Evolutionary conservation across 495 filamentous ascomycete species (phyloP).

Genomic region (Lineolata rhizophorae): DNA sequence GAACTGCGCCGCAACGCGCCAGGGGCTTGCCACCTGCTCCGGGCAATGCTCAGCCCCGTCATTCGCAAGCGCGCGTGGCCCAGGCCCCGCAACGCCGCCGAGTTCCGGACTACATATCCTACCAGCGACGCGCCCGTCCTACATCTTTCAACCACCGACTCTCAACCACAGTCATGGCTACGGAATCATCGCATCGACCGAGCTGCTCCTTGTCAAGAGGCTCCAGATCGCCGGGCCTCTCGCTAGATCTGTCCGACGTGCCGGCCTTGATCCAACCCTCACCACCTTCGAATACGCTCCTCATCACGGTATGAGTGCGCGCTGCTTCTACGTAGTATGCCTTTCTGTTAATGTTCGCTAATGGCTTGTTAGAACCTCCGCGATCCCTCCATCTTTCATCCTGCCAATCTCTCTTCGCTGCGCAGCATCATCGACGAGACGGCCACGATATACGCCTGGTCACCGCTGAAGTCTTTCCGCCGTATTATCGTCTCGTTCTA

Average conservation of each 20-base stretch:
- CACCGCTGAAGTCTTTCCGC: slow-evolving; percentile 76
- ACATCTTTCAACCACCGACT: too few species aligned
- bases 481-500: slow-evolving; percentile 82
- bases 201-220: too few species aligned
- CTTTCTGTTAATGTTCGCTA: slow-evolving; percentile 1
- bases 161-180: too few species aligned
- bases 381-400: slow-evolving; percentile 55
- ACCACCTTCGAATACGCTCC: slow-evolving; percentile 1
- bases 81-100: too few species aligned
- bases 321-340: too few species aligned
- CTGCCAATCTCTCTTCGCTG: slow-evolving; percentile 53
- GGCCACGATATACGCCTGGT: slow-evolving; percentile 58
- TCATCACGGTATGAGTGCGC: slow-evolving; percentile 8
- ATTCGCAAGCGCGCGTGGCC: too few species aligned
- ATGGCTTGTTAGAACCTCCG: slow-evolving; percentile 36
- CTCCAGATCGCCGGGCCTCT: not conserved
- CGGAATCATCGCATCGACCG: too few species aligned
- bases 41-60: too few species aligned
- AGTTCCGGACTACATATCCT: too few species aligned
- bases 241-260: slow-evolving; percentile 1
- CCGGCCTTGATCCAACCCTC: not conserved
- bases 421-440: slow-evolving; percentile 43
- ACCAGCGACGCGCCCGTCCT: too few species aligned
- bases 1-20: too few species aligned
- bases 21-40: too few species aligned